These are phyloP conservation scores for Rhodomyrtus tomentosa DNA, from an alignment of 345 rosid genomes.

Conservation along the genomic window DNA sequence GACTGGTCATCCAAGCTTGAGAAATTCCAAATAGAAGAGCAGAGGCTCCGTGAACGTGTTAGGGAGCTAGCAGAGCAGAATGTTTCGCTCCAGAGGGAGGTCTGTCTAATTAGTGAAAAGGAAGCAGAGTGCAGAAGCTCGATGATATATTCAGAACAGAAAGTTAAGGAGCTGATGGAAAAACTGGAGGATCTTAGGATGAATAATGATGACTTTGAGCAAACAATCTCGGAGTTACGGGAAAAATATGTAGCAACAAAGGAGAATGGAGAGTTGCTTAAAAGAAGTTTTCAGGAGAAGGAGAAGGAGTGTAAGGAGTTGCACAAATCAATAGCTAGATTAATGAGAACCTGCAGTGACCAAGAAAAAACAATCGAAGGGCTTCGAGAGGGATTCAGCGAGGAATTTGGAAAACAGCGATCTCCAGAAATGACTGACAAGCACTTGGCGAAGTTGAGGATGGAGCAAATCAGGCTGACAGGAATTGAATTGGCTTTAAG, in stretches of 20 bases:
- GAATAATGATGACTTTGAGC: constrained; percentile 44
- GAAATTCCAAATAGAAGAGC: constrained; percentile 75
- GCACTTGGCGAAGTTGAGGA: constrained; percentile 40
- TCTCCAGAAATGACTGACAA: constrained; percentile 32
- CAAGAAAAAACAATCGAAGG: constrained; percentile 85
- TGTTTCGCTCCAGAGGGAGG: constrained; percentile 86
- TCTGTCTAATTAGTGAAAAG: constrained; percentile 52
- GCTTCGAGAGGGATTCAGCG: constrained; percentile 42
- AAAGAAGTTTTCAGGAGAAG: constrained; percentile 71
- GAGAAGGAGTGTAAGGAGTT: constrained; percentile 82
- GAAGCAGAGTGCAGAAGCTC: constrained; percentile 54
- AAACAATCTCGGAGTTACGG: constrained; percentile 37
- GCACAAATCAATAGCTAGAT: constrained; percentile 62
- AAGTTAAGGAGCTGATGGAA: constrained; percentile 42
- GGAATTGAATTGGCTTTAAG: constrained; percentile 73
- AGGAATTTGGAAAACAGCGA: constrained; percentile 33
- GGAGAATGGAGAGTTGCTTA: constrained; percentile 40
- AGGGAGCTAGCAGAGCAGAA: constrained; percentile 96
- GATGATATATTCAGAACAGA: constrained; percentile 45
- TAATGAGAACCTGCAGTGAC: constrained; percentile 63
- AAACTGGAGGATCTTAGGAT: constrained; percentile 34
- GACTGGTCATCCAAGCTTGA: constrained; percentile 87
- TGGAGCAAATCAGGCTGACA: constrained; percentile 80
- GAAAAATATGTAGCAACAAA: constrained; percentile 41
- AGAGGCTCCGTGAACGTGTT: constrained; percentile 84